Evolutionary conservation across 495 filamentous ascomycete species (phyloP), one percentile per base, ranked within the genome.

Genomic region (Aspergillus ostianus): DNA sequence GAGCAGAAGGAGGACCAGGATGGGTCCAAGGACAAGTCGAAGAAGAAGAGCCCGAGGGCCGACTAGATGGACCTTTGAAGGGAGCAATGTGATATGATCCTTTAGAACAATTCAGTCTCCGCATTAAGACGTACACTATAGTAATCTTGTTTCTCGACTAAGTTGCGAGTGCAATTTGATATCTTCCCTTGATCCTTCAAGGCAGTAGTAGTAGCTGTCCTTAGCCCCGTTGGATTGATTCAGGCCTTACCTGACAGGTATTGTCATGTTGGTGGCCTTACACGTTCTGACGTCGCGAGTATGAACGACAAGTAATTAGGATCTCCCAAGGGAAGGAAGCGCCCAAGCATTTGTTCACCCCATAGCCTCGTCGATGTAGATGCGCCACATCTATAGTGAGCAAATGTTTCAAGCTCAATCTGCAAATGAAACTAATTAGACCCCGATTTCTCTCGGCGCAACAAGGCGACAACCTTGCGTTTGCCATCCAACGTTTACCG

Each of bases 1-100:
- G 89, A 90, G 50, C 77, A 82, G 60, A 84, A 87, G 69, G 83
- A 86, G 61, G 86, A 89, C 55, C 87, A 89, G 76, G 79, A 84
- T 30, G 80, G 77, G 58, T 83, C 84, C 27, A 84, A 82, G 72
- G 84, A 87, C 49, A 81, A 82, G 70, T 76, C 69, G 52, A 77
- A 77, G 70, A 87, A 87, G 78, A 84, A 86, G 71, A 76, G 77
- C 63, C 83, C 82, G 68, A 48, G 36, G 53, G 56, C 17, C 41
- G 53, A 59, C 46, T 66, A 62, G 58, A 52, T 48, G 55, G 56
- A 18, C 57, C 60, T 52, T 64, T 56, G 48, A 44, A 19, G 36
- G 36, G 6, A 41, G 65, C 61, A 62, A 72, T 68, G 65, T 64
- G 65, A 70, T 60, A 72, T 65, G 67, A 70, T 67, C 60, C 4